Evolutionary conservation across 2,329 filamentous ascomycete genomes (phyloP).

Genomic region (Penicillium oxalicum): DNA sequence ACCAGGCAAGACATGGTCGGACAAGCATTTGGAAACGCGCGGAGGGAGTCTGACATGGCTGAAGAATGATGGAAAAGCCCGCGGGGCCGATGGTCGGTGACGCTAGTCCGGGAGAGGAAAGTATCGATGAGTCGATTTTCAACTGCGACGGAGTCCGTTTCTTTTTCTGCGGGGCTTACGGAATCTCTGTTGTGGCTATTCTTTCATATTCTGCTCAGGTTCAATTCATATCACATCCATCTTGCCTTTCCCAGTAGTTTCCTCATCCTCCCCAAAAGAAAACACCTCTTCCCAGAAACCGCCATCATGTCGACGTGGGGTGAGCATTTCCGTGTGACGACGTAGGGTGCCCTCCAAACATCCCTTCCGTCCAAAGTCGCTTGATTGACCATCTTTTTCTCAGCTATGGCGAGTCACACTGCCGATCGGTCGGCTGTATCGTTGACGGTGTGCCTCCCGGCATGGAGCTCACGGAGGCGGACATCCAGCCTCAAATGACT

Average conservation of each 20-base stretch:
- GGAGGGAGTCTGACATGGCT: slow-evolving; percentile 1
- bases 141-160: not conserved
- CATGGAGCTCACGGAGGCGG: slow-evolving; percentile 73
- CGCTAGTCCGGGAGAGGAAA: slow-evolving; percentile 24
- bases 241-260: not conserved
- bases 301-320: slow-evolving; percentile 80
- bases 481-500: slow-evolving; percentile 93
- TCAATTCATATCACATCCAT: too few species aligned
- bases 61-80: not conserved
- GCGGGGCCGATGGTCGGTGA: slow-evolving; percentile 21
- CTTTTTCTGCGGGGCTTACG: slow-evolving; percentile 4
- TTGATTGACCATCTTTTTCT: slow-evolving; percentile 16
- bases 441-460: slow-evolving; percentile 88
- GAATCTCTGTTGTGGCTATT: too few species aligned
- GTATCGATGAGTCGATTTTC: slow-evolving; percentile 21
- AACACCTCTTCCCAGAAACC: slow-evolving; percentile 1
- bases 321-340: slow-evolving; percentile 72
- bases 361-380: not conserved
- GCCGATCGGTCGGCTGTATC: slow-evolving; percentile 88
- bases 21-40: slow-evolving; percentile 23
- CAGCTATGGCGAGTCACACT: slow-evolving; percentile 79
- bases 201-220: too few species aligned
- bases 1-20: slow-evolving; percentile 15
- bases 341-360: slow-evolving; percentile 48
- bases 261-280: not conserved